phyloP scores from a whole-genome alignment of 352 stramenopile genomes.

The Thraustochytrium sp. region DNA sequence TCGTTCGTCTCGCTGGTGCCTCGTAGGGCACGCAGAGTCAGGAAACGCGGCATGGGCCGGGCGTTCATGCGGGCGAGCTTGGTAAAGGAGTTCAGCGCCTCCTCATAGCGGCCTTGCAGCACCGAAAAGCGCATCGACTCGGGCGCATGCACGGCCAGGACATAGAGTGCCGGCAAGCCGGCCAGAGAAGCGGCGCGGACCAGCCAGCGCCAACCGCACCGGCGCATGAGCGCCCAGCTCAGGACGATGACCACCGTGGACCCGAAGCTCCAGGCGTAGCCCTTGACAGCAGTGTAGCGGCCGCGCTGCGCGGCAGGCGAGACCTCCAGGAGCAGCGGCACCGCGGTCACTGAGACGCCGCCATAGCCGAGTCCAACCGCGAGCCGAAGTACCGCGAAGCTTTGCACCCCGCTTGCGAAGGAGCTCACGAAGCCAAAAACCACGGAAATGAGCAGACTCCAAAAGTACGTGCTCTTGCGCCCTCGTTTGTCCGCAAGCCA shows the following conservation, averaged over 20 bases:
- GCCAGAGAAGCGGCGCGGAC: background rate
- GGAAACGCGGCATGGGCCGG: background rate
- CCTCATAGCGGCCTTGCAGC: background rate
- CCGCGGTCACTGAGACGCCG: background rate
- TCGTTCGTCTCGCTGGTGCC: too few species aligned
- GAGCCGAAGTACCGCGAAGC: background rate
- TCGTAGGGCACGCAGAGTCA: background rate
- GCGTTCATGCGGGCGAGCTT: background rate
- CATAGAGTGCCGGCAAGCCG: background rate
- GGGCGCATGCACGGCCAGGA: background rate
- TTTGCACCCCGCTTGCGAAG: background rate
- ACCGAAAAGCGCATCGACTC: conserved; percentile 1
- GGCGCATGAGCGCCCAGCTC: background rate
- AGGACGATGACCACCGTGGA: background rate
- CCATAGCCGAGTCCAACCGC: conserved; percentile 2
- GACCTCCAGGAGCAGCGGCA: background rate
- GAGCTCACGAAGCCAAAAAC: background rate
- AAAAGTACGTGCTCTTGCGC: background rate
- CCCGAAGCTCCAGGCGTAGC: background rate
- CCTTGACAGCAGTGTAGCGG: background rate
- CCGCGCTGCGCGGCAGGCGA: background rate
- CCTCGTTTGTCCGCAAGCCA: background rate
- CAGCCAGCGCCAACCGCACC: background rate
- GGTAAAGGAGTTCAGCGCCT: background rate
- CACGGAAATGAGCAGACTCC: background rate